Percentiles rank a stretch among this genome's conserved stretches.
These are phyloP conservation scores for Xenoacremonium recifei DNA, from an alignment of 2,329 filamentous ascomycete genomes.

Conservation along the genomic window DNA sequence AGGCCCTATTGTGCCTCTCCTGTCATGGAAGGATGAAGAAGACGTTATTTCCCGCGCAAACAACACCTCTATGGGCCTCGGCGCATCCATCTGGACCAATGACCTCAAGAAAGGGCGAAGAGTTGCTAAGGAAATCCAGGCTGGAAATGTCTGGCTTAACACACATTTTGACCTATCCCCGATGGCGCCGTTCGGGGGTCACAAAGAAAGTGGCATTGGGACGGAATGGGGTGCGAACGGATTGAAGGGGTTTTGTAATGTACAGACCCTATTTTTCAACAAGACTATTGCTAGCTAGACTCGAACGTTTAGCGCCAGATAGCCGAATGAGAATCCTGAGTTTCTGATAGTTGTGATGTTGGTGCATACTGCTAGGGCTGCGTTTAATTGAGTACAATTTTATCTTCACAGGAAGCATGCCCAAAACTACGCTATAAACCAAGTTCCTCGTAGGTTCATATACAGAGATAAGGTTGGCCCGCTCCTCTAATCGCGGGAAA, in stretches of 20 bases:
- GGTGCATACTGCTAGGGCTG: no score
- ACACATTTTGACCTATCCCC: conserved; percentile 46
- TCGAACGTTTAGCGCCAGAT: no score
- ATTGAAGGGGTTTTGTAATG: conserved; percentile 31
- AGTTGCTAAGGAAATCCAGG: conserved; percentile 53
- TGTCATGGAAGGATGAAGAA: conserved; percentile 59
- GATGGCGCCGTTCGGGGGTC: conserved; percentile 39
- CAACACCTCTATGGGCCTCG: conserved; percentile 51
- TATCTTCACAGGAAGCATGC: no score
- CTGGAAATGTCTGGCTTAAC: conserved; percentile 61
- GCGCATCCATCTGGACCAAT: conserved; percentile 54
- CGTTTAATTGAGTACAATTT: no score
- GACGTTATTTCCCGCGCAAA: conserved; percentile 60
- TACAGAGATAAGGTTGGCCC: no score
- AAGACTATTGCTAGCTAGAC: no score
- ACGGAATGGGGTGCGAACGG: conserved; percentile 40
- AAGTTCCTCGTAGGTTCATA: no score
- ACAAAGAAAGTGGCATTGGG: conserved; percentile 44
- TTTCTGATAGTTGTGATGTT: no score
- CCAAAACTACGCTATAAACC: no score
- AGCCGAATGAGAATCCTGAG: no score
- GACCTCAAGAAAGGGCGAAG: conserved; percentile 49
- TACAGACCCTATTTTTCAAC: no score
- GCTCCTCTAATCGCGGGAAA: no score
- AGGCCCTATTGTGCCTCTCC: conserved; percentile 58